Evolutionary conservation across 1,284 basidiomycete species (phyloP).

Genomic region (Apiotrichum veenhuisii): DNA sequence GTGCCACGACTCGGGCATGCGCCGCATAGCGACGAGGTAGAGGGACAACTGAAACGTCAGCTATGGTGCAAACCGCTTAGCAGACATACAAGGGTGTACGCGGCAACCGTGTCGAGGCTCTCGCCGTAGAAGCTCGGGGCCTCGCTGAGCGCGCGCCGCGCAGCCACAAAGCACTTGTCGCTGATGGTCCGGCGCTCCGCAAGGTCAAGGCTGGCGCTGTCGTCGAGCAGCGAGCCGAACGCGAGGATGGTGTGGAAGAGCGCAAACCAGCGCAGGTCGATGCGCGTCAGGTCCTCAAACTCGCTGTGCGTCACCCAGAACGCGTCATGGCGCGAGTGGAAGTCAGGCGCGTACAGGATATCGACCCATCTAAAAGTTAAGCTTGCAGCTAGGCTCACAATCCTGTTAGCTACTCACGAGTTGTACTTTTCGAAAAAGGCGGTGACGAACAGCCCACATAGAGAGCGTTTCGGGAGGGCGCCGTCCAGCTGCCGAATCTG

Average conservation of each 20-base stretch:
- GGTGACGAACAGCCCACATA: slow-evolving; percentile 25
- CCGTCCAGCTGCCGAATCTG: slow-evolving; percentile 25
- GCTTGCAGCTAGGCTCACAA: no score
- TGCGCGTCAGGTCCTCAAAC: slow-evolving; percentile 23
- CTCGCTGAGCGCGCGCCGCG: slow-evolving; percentile 26
- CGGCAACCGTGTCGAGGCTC: slow-evolving; percentile 32
- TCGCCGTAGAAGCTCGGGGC: slow-evolving; percentile 31
- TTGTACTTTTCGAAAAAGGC: slow-evolving; percentile 31
- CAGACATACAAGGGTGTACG: slow-evolving; percentile 23
- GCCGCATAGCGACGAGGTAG: slow-evolving; percentile 27
- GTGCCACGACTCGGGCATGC: slow-evolving; percentile 36
- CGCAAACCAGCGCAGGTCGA: slow-evolving; percentile 33
- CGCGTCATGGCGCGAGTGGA: slow-evolving; percentile 21
- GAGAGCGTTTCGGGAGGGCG: slow-evolving; percentile 21
- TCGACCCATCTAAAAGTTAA: slow-evolving; percentile 24
- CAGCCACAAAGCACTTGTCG: slow-evolving; percentile 22
- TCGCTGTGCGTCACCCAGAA: slow-evolving; percentile 29
- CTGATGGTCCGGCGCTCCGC: slow-evolving; percentile 24
- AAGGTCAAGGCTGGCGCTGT: slow-evolving; percentile 7
- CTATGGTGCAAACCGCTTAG: background rate
- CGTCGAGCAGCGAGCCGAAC: slow-evolving; percentile 32
- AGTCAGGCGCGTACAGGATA: slow-evolving; percentile 32
- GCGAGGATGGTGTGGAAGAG: slow-evolving; percentile 34
- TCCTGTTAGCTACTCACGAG: slow-evolving; percentile 14
- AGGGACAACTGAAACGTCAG: slow-evolving; percentile 25